Evolutionary conservation across 306 rosid species (phyloP), one percentile per base, ranked within the genome.

Genomic region (Quercus suber): DNA sequence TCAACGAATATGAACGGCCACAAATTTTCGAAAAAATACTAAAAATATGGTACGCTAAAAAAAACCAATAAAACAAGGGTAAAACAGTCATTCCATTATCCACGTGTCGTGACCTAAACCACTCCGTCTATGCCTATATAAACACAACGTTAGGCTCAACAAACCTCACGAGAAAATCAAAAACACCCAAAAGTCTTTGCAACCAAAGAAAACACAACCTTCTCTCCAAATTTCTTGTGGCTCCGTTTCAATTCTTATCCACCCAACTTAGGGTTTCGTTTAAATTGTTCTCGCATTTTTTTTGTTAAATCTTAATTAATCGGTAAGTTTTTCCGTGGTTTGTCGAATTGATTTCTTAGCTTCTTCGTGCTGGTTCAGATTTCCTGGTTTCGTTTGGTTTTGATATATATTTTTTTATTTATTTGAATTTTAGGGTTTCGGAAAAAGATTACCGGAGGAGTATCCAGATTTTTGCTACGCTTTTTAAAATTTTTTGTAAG

Each of bases 101-200:
- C 65, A 59, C 65, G 41, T 27, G 69, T 31, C 69, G 69, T 14
- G 15, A 23, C 21, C 30, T 12, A 10, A 11, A 12, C 2, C 1
- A 6, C 28, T 35, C 14, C 35, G 13, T 71, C 17, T 45, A 6
- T 18, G 20, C 35, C 75, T 49, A 23, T 49, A 49, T 71, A 71
- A 49, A 3, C 20, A 10, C 28, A 15, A 5, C 35, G 13, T 1
- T 19, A 0, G 2, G 1, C 13, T 14, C 2, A 0, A 0, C 1
- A 0, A 13, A 9, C 4, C 21, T 13, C 37, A 43, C 75, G 20
- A 71, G 49, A 13, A 59, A 49, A 12, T 11, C 5, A 41, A 7
- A 37, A 41, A 41, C 45, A 8, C 45, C 11, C 11, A 2, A 0
- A 2, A 41, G 45, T 41, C 57, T 25, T 17, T 1, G 11, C 6